Evolutionary conservation across 2,329 filamentous ascomycete species (phyloP), one percentile per base, ranked within the genome.

Genomic region (Rhinocladiella mackenziei): DNA sequence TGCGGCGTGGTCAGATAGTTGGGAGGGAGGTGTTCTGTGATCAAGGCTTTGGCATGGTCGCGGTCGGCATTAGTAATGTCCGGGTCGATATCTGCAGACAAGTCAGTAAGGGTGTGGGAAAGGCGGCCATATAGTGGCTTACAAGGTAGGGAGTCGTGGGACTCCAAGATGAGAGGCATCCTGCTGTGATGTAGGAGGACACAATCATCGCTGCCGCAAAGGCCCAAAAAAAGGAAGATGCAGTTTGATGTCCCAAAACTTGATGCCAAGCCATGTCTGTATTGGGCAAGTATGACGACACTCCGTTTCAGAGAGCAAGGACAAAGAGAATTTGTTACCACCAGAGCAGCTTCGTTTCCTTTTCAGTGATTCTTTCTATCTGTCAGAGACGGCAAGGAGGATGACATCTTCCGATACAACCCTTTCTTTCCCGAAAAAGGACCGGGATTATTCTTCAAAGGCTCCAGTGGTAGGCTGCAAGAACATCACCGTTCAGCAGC

Each of bases 21-120:
- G 11, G 69, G 48, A 20, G 74, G 60, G 39, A 84, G 72, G 61
- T 94, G 86, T 60, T 77, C 69, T 49, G 74, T 63, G 57, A 96
- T 83, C 53, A 91, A 78, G 51, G 78, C 70, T 64, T 80, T 73
- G 45, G 88, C 87, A 50, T 80, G 76, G 44, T 74, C 68, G 59
- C 86, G 80, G 58, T 81, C 78, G 38, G 59, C 50, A 32, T 62
- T 55, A 4, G 83, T 82, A 29, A 84, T 84, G 40, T 84, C 78
- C 13, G 73, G 60, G 69, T 98, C 91, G 64, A 97, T 84, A 68
- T 95, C 88, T 94, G 64, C 20, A 38, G 26, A 22, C n/a, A n/a
- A n/a, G n/a, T n/a, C 26, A 18, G 48, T 55, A 44, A 56, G 55
- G 47, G 35, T 39, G 37, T 39, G 15, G 13, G n/a, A 30, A 18